Conservation (phyloP, 805 yeast species). For the Metschnikowia kunwiensis region DNA sequence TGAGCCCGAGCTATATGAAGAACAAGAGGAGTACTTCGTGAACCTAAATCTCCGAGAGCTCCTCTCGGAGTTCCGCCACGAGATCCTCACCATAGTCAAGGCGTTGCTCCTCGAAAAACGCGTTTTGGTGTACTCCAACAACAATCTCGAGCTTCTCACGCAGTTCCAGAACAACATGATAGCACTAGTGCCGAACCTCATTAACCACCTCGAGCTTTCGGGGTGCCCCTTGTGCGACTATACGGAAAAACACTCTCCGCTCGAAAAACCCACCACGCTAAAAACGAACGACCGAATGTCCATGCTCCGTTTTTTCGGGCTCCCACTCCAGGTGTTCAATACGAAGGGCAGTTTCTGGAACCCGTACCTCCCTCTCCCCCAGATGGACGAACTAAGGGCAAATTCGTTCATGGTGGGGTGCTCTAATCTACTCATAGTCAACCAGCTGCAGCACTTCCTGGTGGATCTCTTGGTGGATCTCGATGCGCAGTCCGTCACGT, state of each 20-base stretch:
- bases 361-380: conserved; percentile 94
- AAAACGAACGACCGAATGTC: conserved; percentile 77
- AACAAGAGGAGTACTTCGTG: conserved; percentile 44
- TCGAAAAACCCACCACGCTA: conserved; percentile 62
- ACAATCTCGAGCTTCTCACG: conserved; percentile 75
- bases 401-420: conserved; percentile 77
- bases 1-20: conserved; percentile 21
- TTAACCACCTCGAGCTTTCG: conserved; percentile 67
- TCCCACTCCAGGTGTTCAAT: conserved; percentile 84
- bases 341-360: conserved; percentile 79
- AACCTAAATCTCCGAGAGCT: conserved; percentile 72
- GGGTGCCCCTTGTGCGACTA: conserved; percentile 73
- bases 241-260: conserved; percentile 43
- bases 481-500: conserved; percentile 51
- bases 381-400: conserved; percentile 70
- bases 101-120: conserved; percentile 72
- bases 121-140: conserved; percentile 69
- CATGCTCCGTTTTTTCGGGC: conserved; percentile 73
- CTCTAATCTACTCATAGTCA: conserved; percentile 76
- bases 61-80: conserved; percentile 54
- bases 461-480: conserved; percentile 74
- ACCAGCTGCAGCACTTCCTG: conserved; percentile 52
- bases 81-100: conserved; percentile 67
- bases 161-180: conserved; percentile 80
- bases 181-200: conserved; percentile 76